A percentile compares a stretch with the other conserved stretches of the same genome.
These are phyloP conservation scores for Citrus inodora DNA, from an alignment of 345 rosid genomes.

Conservation along the genomic window DNA sequence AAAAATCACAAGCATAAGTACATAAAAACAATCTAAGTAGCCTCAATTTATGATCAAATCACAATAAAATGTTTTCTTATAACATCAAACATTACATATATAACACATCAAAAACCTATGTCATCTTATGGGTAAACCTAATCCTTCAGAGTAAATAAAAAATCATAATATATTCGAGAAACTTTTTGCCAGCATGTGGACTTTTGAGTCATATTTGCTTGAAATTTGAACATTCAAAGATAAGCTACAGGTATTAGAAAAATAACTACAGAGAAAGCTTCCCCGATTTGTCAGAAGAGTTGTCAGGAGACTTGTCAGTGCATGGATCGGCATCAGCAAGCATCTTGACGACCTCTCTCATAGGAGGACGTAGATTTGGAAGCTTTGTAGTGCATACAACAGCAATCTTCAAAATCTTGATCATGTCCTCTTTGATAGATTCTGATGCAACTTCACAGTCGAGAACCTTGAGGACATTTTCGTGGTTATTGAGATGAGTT, in stretches of 20 bases:
- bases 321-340: conserved; percentile 65
- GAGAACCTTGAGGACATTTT: conserved; percentile 49
- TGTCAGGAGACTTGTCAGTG: conserved; percentile 26
- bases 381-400: conserved; percentile 80
- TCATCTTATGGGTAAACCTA: neutral
- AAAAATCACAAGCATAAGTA: neutral
- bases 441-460: conserved; percentile 40
- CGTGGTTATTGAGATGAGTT: conserved; percentile 46
- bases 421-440: conserved; percentile 49
- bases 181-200: neutral
- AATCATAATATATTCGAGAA: neutral
- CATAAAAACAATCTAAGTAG: neutral
- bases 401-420: conserved; percentile 66
- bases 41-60: neutral
- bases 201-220: neutral
- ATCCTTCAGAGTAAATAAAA: neutral
- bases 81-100: neutral
- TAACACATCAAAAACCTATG: neutral
- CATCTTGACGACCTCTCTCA: conserved; percentile 83
- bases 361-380: conserved; percentile 65
- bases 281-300: conserved; percentile 13
- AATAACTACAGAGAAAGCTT: conserved; percentile 15
- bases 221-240: conserved; percentile 7
- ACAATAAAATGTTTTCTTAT: neutral
- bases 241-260: neutral